phyloP scores from a whole-genome alignment of 148 eudicot species.

The Rhododendron ovatum region DNA sequence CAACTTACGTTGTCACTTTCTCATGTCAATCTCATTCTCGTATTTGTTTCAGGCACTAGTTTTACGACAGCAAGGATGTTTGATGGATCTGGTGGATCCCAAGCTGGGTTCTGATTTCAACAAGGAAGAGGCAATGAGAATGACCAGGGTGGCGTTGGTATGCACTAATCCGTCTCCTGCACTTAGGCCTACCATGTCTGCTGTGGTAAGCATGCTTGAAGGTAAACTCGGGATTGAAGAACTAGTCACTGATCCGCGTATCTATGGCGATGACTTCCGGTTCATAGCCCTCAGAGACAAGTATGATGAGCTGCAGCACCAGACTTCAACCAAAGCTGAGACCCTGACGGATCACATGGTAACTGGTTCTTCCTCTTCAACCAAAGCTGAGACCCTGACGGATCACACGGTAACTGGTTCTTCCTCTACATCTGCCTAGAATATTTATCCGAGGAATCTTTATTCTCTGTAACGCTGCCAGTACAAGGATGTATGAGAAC shows the following conservation, averaged over 20 bases:
- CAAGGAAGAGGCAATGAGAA: conserved; percentile 27
- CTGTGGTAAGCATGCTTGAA: conserved; percentile 25
- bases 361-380: conserved; percentile 10
- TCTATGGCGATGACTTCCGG: conserved; percentile 9
- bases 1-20: background rate
- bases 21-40: background rate
- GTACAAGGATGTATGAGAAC: background rate
- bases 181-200: conserved; percentile 45
- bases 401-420: background rate
- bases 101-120: conserved; percentile 18
- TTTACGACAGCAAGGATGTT: conserved; percentile 13
- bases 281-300: conserved; percentile 22
- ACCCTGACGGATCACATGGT: background rate
- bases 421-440: conserved; percentile 9
- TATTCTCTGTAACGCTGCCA: background rate
- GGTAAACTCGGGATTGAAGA: background rate
- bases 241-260: background rate
- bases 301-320: conserved; percentile 3
- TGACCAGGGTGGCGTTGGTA: conserved; percentile 36
- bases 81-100: conserved; percentile 35
- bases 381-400: background rate
- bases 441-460: background rate
- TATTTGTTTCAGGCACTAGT: conserved; percentile 19
- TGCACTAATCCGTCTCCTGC: conserved; percentile 52
- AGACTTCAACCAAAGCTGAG: background rate